These are phyloP conservation scores for Fonsecaea nubica DNA, from an alignment of 2,329 filamentous ascomycete species.

Conservation along the genomic window DNA sequence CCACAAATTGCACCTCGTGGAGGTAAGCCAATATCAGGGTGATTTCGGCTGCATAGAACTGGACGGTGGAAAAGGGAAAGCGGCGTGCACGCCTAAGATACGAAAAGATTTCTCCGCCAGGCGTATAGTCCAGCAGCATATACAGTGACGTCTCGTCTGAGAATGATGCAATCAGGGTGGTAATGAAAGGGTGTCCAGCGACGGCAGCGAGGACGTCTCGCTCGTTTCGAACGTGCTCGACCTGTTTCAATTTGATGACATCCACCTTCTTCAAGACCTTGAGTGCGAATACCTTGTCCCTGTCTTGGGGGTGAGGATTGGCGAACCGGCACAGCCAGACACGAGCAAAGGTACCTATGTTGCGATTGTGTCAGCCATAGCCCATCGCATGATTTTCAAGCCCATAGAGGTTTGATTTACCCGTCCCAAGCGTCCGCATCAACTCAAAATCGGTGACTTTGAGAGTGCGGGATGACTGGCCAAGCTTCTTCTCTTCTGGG, in stretches of 20 bases:
- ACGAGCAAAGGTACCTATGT: slow-evolving; percentile 57
- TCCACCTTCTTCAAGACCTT: slow-evolving; percentile 60
- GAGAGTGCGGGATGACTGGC: slow-evolving; percentile 48
- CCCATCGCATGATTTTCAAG: not conserved
- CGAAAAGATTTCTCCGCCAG: slow-evolving; percentile 71
- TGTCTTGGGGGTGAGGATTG: slow-evolving; percentile 45
- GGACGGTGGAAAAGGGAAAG: slow-evolving; percentile 65
- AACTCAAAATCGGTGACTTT: slow-evolving; percentile 54
- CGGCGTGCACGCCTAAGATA: slow-evolving; percentile 67
- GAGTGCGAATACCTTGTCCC: slow-evolving; percentile 55
- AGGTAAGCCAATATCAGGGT: slow-evolving; percentile 69
- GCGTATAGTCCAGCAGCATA: slow-evolving; percentile 69
- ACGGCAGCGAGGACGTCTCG: slow-evolving; percentile 67
- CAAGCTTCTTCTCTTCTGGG: slow-evolving; percentile 48
- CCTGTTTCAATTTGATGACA: slow-evolving; percentile 68
- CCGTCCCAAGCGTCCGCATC: slow-evolving; percentile 58
- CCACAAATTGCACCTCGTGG: slow-evolving; percentile 68
- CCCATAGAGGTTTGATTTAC: slow-evolving; percentile 41
- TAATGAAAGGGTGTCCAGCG: slow-evolving; percentile 70
- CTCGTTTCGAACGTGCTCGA: slow-evolving; percentile 72
- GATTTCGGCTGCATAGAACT: slow-evolving; percentile 72
- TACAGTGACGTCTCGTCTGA: slow-evolving; percentile 66
- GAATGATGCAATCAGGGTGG: slow-evolving; percentile 68
- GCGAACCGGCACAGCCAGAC: slow-evolving; percentile 57
- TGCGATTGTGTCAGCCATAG: slow-evolving; percentile 18